Evolutionary conservation across 2,329 filamentous ascomycete genomes (phyloP).

Genomic region (Colletotrichum siamense): DNA sequence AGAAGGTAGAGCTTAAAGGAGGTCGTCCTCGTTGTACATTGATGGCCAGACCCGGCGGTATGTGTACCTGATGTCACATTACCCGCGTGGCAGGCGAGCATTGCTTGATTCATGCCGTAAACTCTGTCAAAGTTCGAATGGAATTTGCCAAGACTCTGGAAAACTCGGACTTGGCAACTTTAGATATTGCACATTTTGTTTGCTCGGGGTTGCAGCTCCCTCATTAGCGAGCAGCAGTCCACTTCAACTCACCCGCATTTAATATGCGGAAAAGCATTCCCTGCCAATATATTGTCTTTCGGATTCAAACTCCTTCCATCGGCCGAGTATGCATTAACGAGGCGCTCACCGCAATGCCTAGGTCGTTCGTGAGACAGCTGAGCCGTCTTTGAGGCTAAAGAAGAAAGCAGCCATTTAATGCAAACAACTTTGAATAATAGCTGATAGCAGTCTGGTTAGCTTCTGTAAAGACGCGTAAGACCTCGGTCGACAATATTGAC

Average conservation of each 20-base stretch:
- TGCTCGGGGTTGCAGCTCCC: neutral
- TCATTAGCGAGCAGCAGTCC: neutral
- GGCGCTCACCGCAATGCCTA: neutral
- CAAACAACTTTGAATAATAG: neutral
- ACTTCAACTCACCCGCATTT: neutral
- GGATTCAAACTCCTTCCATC: neutral
- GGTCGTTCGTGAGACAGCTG: neutral
- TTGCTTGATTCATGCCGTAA: neutral
- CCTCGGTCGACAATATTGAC: neutral
- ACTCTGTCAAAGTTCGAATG: neutral
- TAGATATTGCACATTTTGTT: neutral
- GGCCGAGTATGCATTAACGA: neutral
- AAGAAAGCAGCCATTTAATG: neutral
- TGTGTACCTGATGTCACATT: neutral
- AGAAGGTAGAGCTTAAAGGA: neutral
- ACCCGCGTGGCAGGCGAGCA: neutral
- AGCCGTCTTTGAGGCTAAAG: neutral
- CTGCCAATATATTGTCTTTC: neutral
- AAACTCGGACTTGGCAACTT: neutral
- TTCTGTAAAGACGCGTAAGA: neutral
- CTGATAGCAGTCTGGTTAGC: accelerated
- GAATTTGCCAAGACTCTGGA: neutral
- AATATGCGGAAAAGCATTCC: neutral
- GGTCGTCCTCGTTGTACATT: neutral
- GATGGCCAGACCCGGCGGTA: neutral